Base-by-base conservation (phyloP, 768 basidiomycete species). In the Rhodotorula graminis region DNA sequence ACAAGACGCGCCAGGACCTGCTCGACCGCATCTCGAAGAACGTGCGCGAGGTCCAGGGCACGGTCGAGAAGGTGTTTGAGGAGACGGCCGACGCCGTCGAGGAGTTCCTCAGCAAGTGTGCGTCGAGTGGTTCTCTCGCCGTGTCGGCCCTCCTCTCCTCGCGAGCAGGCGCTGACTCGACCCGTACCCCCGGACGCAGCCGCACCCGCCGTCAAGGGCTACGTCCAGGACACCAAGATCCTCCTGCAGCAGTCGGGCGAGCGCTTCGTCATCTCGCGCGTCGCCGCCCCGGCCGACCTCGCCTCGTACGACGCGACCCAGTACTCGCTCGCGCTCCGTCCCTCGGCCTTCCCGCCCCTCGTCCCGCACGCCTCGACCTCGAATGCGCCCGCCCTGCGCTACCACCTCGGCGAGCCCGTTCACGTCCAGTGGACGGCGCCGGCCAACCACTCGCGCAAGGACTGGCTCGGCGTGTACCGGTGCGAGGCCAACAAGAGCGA, bases 51-150 rank as follows among this genome's bases (percentile, higher is more conserved):
- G 92, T 98, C 72, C 90, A 89, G 77, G 94, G 92, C 23, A 95
- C 91, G 0, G 89, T 98, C 78, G 93, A 95, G 73, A 95, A 93
- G 81, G 95, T 96, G 29, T 92, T 91, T 74, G 92, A 93, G 75
- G 93, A 95, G 80, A 93, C 94, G 15, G 88, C 90, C 0, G 92
- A 94, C 65, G 92, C 86, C 25, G 88, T 98, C 25, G 95, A 97
- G 80, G 95, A 96, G 64, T 93, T 98, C 81, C 81, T 98, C 70
- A 89, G 89, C 1, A 91, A 88, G 80, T 94, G 60, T 61, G 44
- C 40, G 60, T 61, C 37, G 37, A 37, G 37, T 9, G 9, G 56
- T n/a, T 27, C n/a, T 3, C 29, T 44, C 56, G 56, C 14, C 44
- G 6, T 25, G 31, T 57, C 18, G 33, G 16, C 18, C 29, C 7